phyloP scores from a whole-genome alignment of 768 basidiomycete genomes.

The Candolleomyces efflorescens region DNA sequence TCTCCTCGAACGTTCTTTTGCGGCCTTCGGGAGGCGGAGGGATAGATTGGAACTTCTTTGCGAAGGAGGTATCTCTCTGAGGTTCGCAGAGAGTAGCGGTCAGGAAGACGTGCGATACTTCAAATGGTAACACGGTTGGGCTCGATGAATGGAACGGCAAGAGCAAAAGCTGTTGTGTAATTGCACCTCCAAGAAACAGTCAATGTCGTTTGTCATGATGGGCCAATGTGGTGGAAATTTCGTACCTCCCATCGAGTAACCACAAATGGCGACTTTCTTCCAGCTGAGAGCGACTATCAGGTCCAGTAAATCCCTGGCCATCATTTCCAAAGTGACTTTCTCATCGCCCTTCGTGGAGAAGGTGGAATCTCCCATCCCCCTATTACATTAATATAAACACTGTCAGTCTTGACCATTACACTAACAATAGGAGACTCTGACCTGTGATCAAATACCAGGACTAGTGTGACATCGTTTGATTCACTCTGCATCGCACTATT shows the following conservation, averaged over 20 bases:
- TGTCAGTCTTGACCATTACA: neutral
- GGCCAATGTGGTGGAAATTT: neutral
- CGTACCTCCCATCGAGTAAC: slow-evolving; percentile 51
- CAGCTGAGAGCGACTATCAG: slow-evolving; percentile 36
- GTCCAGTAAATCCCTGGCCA: slow-evolving; percentile 40
- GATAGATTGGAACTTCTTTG: neutral
- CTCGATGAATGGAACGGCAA: slow-evolving; percentile 33
- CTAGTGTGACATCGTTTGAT: slow-evolving; percentile 15
- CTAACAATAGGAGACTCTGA: neutral
- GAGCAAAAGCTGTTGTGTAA: slow-evolving; percentile 41
- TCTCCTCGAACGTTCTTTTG: slow-evolving; percentile 10
- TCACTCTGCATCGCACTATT: neutral
- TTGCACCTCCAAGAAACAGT: slow-evolving; percentile 24
- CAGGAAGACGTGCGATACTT: slow-evolving; percentile 37
- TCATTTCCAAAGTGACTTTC: slow-evolving; percentile 36
- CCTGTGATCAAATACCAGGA: slow-evolving; percentile 40
- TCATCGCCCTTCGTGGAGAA: slow-evolving; percentile 28
- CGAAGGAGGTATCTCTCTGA: slow-evolving; percentile 7
- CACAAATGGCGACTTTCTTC: slow-evolving; percentile 40
- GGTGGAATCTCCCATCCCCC: slow-evolving; percentile 45
- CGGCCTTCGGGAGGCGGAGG: slow-evolving; percentile 4
- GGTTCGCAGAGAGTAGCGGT: slow-evolving; percentile 30
- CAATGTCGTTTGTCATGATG: neutral
- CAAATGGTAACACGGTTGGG: slow-evolving; percentile 34
- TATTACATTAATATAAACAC: slow-evolving; percentile 11